Base-by-base conservation (phyloP, 2,329 filamentous ascomycete genomes). In the Fusarium goolgardi region DNA sequence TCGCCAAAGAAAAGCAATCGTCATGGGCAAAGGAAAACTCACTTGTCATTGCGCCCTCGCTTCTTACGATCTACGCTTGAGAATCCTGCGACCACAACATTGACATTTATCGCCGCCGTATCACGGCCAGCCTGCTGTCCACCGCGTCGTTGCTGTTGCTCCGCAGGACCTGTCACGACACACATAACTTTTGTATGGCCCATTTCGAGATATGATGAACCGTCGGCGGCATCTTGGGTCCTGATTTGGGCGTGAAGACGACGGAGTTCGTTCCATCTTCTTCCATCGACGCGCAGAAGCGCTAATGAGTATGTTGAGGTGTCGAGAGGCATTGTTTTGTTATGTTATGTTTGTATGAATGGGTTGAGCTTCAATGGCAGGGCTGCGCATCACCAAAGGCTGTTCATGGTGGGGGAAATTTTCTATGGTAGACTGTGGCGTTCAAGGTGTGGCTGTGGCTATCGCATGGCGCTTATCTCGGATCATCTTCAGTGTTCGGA, bases 111-210 rank as follows among this genome's bases (percentile, higher is more conserved):
- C 52, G 89, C 87, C 4, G 81, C 82, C 1, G 78, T 78, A 16
- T 83, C 80, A 12, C 82, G 74, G 80, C 59, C 85, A 79, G 31
- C 80, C 76, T 61, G 82, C 78, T 71, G 85, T 80, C 50, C 86
- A 31, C 71, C 76, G 2, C 76, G 71, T 53, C 73, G 72, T 31
- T 76, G 75, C 63, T 73, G 71, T 63, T 80, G 80, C 80, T 99
- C 96, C 37, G 87, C 88, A 0, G 96, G 96, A 0, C 96, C 96
- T 3, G 90, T 89, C 47, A 99, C 90, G 25, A 94, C 93, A 80
- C 95, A 97, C 81, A 98, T 92, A 72, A 99, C 91, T 77, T 97
- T 96, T 23, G 96, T 99, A 81, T 98, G 97, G 73, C 96, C 96
- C 90, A 97, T 97, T 78, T 97, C 93, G 61, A 98, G 88, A 80